phyloP scores from a whole-genome alignment of 495 filamentous ascomycete species.

The Aspergillus baeticus region DNA sequence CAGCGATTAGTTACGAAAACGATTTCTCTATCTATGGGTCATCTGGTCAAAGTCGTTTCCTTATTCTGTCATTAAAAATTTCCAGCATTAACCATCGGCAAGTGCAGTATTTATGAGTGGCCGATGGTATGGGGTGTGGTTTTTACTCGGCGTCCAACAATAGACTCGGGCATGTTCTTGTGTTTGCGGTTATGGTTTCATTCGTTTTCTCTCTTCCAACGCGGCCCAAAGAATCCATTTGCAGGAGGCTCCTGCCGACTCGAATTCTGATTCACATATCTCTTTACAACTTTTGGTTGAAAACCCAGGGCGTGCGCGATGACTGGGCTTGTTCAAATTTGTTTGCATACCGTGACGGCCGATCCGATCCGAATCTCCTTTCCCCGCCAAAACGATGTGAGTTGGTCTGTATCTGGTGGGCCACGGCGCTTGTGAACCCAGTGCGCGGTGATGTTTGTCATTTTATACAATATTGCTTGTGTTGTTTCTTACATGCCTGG shows the following conservation, averaged over 20 bases:
- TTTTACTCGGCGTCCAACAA: constrained; percentile 45
- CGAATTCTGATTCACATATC: constrained; percentile 19
- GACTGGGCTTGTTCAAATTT: constrained; percentile 12
- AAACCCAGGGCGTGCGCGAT: constrained; percentile 14
- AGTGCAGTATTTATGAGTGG: constrained; percentile 34
- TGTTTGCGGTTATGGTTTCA: constrained; percentile 24
- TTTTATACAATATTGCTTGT: not conserved
- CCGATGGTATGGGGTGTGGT: constrained; percentile 41
- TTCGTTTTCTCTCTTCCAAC: constrained; percentile 15
- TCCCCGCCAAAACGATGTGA: constrained; percentile 21
- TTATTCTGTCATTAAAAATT: constrained; percentile 17
- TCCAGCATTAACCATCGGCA: constrained; percentile 37
- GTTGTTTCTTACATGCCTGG: constrained; percentile 12
- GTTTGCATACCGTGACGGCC: constrained; percentile 25
- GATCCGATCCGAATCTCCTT: constrained; percentile 17
- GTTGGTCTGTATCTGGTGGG: constrained; percentile 23
- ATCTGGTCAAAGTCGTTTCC: constrained; percentile 24
- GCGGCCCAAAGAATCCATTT: constrained; percentile 15
- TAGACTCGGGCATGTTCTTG: constrained; percentile 49
- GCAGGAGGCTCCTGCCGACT: constrained; percentile 31
- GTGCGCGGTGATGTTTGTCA: constrained; percentile 12
- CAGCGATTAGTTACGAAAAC: constrained; percentile 20
- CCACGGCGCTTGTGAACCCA: constrained; percentile 17
- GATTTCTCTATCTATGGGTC: constrained; percentile 19
- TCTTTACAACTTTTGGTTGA: constrained; percentile 8